These are phyloP conservation scores for Liquidambar formosana DNA, from an alignment of 164 flowering plant genomes.

Conservation along the genomic window DNA sequence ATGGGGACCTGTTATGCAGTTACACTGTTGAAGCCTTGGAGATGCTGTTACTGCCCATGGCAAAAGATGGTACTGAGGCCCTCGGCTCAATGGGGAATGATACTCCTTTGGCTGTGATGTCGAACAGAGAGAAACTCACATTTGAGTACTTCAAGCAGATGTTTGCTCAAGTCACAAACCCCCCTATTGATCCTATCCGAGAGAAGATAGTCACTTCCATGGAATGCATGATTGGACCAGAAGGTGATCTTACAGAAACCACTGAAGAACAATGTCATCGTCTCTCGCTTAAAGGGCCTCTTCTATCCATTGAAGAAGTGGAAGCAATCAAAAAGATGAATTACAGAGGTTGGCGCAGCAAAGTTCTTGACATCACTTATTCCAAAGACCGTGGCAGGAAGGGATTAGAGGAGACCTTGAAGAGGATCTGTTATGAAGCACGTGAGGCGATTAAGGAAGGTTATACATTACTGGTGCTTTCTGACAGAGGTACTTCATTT, in stretches of 20 bases:
- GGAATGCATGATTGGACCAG: conserved; percentile 99
- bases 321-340: conserved; percentile 93
- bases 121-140: conserved; percentile 86
- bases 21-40: conserved; percentile 94
- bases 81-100: conserved; percentile 99
- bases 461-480: conserved; percentile 79
- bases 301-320: conserved; percentile 77
- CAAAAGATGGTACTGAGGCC: conserved; percentile 95
- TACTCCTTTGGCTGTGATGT: conserved; percentile 97
- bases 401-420: conserved; percentile 92
- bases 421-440: conserved; percentile 89
- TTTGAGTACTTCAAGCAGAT: conserved; percentile 99
- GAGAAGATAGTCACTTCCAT: conserved; percentile 98
- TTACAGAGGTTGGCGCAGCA: conserved; percentile 92
- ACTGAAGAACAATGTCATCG: conserved; percentile 95
- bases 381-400: conserved; percentile 70
- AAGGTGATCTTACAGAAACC: conserved; percentile 95
- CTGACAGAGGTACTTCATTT: conserved; percentile 82
- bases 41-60: conserved; percentile 97
- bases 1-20: conserved; percentile 39
- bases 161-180: conserved; percentile 99
- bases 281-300: conserved; percentile 90
- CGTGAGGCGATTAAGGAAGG: conserved; percentile 86
- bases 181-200: conserved; percentile 98
- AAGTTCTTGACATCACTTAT: conserved; percentile 91